A percentile compares a stretch with the other conserved stretches of the same genome.
Conservation (phyloP, 208 protist species). For the Trypanosoma congolense region DNA sequence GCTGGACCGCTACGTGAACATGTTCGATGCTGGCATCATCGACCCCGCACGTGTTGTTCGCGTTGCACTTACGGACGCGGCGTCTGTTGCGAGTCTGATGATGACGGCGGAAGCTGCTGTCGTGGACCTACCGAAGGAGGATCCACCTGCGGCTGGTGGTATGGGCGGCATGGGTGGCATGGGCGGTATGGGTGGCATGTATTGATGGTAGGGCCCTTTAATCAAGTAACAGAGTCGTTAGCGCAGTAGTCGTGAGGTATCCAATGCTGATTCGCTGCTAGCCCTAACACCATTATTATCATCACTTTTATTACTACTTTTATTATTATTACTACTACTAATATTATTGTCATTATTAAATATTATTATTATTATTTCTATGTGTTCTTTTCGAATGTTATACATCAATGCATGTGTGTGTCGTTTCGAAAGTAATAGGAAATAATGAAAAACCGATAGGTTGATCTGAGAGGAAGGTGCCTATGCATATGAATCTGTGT, state of each 20-base stretch:
- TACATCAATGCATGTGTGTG: slow-evolving; percentile 1
- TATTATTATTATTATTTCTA: slow-evolving; percentile 5
- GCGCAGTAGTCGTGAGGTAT: too few relatives aligned
- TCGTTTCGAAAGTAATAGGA: too few relatives aligned
- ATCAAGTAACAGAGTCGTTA: neutral
- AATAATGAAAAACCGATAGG: too few relatives aligned
- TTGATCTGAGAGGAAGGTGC: too few relatives aligned
- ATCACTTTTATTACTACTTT: slow-evolving; percentile 7
- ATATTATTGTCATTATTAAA: slow-evolving; percentile 9
- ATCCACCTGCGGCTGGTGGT: slow-evolving; percentile 8
- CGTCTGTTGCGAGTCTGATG: slow-evolving; percentile 97
- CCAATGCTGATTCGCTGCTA: too few relatives aligned
- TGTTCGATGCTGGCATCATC: slow-evolving; percentile 98
- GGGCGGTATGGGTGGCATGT: slow-evolving; percentile 21
- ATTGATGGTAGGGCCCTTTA: neutral
- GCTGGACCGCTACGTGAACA: slow-evolving; percentile 94
- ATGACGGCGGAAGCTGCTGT: slow-evolving; percentile 97
- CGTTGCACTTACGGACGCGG: slow-evolving; percentile 94
- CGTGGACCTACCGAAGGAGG: slow-evolving; percentile 34
- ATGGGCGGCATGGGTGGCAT: slow-evolving; percentile 20
- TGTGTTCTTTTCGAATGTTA: neutral
- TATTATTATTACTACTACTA: slow-evolving; percentile 14
- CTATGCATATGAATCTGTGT: too few relatives aligned
- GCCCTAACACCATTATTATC: slow-evolving; percentile 4
- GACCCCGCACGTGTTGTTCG: slow-evolving; percentile 99